Conservation (phyloP, 805 yeast species). For the Pichia insulana region DNA sequence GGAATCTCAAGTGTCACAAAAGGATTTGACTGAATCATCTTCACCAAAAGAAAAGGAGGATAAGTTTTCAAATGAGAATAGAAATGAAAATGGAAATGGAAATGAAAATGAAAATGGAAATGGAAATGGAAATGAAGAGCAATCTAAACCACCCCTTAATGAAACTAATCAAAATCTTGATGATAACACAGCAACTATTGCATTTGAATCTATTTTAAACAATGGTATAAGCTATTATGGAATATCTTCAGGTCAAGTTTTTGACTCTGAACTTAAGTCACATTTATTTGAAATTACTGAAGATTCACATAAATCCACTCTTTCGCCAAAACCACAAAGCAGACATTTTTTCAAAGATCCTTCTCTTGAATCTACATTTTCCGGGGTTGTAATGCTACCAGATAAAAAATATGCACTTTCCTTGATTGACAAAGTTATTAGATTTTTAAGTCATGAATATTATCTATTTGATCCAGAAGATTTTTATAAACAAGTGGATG, state of each 20-base stretch:
- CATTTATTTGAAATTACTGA: constrained; percentile 9
- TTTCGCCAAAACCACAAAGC: constrained; percentile 2
- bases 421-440: constrained; percentile 11
- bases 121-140: neutral
- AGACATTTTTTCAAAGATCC: constrained; percentile 12
- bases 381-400: constrained; percentile 16
- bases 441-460: constrained; percentile 9
- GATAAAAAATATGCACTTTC: constrained; percentile 14
- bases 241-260: constrained; percentile 10
- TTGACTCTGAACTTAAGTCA: constrained; percentile 12
- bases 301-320: neutral
- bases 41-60: neutral
- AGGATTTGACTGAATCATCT: too few relatives aligned
- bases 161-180: neutral
- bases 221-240: constrained; percentile 4
- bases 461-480: constrained; percentile 13
- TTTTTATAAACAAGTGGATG: constrained; percentile 12
- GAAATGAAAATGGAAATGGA: neutral
- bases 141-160: neutral
- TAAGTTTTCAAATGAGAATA: neutral
- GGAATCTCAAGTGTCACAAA: constrained; percentile 10
- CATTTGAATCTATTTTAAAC: neutral
- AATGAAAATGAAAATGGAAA: neutral
- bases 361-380: constrained; percentile 7
- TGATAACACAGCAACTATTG: constrained; percentile 2